Conservation (phyloP, 2,329 filamentous ascomycete genomes). For the Colletotrichum scovillei region DNA sequence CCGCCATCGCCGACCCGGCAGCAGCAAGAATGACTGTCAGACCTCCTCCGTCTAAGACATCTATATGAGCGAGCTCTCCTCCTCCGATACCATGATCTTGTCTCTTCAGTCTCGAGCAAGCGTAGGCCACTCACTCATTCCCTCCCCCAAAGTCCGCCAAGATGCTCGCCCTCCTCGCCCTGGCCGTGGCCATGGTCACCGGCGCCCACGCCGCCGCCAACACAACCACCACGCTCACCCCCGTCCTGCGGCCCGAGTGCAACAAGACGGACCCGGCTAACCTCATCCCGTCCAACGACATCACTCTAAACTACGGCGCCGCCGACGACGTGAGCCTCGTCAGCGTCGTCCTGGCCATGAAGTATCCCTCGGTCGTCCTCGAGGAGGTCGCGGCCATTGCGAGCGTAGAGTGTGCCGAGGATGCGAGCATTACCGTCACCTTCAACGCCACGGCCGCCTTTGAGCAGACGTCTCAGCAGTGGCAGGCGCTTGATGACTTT, state of each 20-base stretch:
- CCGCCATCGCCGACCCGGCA: not conserved
- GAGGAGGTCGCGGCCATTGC: conserved; percentile 57
- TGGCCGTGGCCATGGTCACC: conserved; percentile 21
- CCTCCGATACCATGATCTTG: not conserved
- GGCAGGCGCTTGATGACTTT: conserved; percentile 37
- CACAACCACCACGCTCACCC: conserved; percentile 21
- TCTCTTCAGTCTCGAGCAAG: not conserved
- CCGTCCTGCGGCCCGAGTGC: conserved; percentile 15
- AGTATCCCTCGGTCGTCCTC: conserved; percentile 38
- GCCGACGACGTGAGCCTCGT: conserved; percentile 58
- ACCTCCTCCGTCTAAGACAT: conserved; percentile 1
- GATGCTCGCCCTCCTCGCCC: conserved; percentile 28
- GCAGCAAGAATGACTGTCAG: not conserved
- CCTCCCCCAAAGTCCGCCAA: not conserved
- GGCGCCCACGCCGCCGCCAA: conserved; percentile 18
- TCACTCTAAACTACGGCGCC: conserved; percentile 46
- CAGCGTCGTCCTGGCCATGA: conserved; percentile 64
- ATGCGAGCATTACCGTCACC: conserved; percentile 53
- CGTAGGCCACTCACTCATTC: not conserved
- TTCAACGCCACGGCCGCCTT: conserved; percentile 37
- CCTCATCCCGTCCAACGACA: conserved; percentile 48
- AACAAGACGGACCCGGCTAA: conserved; percentile 25
- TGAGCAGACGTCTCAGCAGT: conserved; percentile 36
- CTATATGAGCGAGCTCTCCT: conserved; percentile 11
- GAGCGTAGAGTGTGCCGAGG: conserved; percentile 65